Percentiles rank a stretch among this genome's conserved stretches.
These are phyloP conservation scores for Ophiocordyceps camponoti-rufipedis DNA, from an alignment of 2,329 filamentous ascomycete genomes.

Conservation along the genomic window DNA sequence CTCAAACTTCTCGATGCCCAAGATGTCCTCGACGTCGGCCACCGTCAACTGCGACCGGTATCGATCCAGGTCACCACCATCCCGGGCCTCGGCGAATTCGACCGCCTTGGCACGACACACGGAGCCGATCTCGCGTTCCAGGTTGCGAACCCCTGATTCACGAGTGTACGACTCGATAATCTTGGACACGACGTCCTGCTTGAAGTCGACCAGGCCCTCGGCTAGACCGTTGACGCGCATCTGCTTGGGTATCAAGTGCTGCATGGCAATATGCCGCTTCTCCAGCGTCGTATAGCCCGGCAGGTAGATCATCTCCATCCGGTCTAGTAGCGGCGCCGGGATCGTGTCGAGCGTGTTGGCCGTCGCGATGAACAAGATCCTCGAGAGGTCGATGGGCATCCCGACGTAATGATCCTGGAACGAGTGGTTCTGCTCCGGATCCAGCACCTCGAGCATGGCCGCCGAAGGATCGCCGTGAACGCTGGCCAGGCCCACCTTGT, in stretches of 20 bases:
- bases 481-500: conserved; percentile 83
- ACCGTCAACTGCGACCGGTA: conserved; percentile 61
- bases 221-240: conserved; percentile 75
- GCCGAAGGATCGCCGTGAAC: conserved; percentile 92
- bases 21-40: conserved; percentile 72
- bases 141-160: conserved; percentile 85
- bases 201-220: conserved; percentile 56
- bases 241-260: conserved; percentile 93
- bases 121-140: conserved; percentile 87
- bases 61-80: conserved; percentile 44
- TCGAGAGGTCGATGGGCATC: conserved; percentile 87
- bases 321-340: conserved; percentile 78
- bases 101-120: conserved; percentile 93
- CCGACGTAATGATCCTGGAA: conserved; percentile 96
- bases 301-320: conserved; percentile 90
- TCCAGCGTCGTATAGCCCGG: conserved; percentile 94
- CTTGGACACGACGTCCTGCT: conserved; percentile 75
- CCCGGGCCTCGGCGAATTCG: conserved; percentile 79
- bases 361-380: conserved; percentile 93
- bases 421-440: conserved; percentile 89
- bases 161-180: conserved; percentile 94
- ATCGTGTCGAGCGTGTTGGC: conserved; percentile 93
- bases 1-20: conserved; percentile 85
- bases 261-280: conserved; percentile 84
- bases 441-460: conserved; percentile 93